Percentiles rank a stretch among this genome's conserved stretches.
These are phyloP conservation scores for Barnettozyma pratensis DNA, from an alignment of 805 yeast species.

Conservation along the genomic window DNA sequence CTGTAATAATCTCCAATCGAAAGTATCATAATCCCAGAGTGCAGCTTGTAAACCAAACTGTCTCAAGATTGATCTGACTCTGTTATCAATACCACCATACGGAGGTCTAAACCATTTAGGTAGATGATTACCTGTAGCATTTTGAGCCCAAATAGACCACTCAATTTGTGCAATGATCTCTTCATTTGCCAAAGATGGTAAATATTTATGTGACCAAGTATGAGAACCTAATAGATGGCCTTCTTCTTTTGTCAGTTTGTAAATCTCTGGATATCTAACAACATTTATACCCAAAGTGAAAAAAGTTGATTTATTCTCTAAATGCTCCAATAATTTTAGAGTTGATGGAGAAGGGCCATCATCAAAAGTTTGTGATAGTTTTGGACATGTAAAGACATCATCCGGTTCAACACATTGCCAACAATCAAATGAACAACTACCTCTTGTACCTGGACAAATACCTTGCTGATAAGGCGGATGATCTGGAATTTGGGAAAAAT, in stretches of 20 bases:
- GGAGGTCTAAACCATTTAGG: constrained; percentile 98
- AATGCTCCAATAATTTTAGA: constrained; percentile 45
- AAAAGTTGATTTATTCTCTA: constrained; percentile 63
- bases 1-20: constrained; percentile 77
- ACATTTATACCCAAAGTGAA: constrained; percentile 83
- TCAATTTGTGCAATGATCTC: constrained; percentile 82
- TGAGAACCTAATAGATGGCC: constrained; percentile 88
- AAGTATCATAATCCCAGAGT: constrained; percentile 87
- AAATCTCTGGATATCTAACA: constrained; percentile 70
- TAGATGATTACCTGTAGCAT: constrained; percentile 80
- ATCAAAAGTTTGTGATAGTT: constrained; percentile 83
- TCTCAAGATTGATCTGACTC: constrained; percentile 73
- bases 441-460: constrained; percentile 48
- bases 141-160: constrained; percentile 98
- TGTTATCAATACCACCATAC: constrained; percentile 87
- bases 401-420: constrained; percentile 68
- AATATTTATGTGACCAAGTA: constrained; percentile 87
- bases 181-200: constrained; percentile 75
- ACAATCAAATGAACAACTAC: constrained; percentile 82
- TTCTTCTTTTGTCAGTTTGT: constrained; percentile 43
- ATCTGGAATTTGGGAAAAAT: constrained; percentile 47
- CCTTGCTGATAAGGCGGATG: constrained; percentile 50
- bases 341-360: constrained; percentile 90
- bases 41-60: constrained; percentile 86
- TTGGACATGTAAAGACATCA: constrained; percentile 72